Base-by-base conservation (phyloP, 2,329 filamentous ascomycete genomes). In the Knufia fluminis region DNA sequence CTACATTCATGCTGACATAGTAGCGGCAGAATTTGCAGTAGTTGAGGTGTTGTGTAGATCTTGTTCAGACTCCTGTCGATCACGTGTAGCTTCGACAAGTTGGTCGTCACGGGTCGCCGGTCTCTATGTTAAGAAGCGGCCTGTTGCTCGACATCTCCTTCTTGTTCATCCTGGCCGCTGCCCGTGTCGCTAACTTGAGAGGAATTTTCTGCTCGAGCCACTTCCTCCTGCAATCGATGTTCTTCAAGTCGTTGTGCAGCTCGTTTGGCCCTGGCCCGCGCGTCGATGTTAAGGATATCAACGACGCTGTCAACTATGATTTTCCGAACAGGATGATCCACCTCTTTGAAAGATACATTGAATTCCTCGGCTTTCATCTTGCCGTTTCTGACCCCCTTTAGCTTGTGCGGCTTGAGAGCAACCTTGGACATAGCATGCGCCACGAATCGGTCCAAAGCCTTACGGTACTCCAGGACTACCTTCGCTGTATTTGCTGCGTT, bases 401-500 rank as follows among this genome's bases (percentile, higher is more conserved):
- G 17, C 36, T 32, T 23, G 17, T 19, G 22, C 16, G 28, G 28
- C 10, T 45, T 19, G n/a, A 38, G 28, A 6, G 48, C 32, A 8
- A 50, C 19, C 19, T 38, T 28, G n/a, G 43, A 33, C 24, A 41
- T 53, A 20, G 49, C 52, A 23, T 51, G 24, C 10, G 46, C 48
- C 1, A 55, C 22, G 31, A 56, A 55, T 19, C 56, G 51, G 39
- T 57, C 56, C 10, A 58, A 23, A 3, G 50, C 54, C 41, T 58
- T 58, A 35, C 54, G 52, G 17, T 51, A 28, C 41, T 58, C 56
- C 40, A 53, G 31, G 16, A 54, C 22, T 17, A 58, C 52, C n/a
- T 32, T 46, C 19, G 51, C 51, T 14, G 23, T 36, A 24, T 20
- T 31, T 6, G 46, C 44, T 19, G 20, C 17, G 24, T 39, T 16